Conservation (phyloP, 140 eudicot genomes). For the Flaveria floridana region DNA sequence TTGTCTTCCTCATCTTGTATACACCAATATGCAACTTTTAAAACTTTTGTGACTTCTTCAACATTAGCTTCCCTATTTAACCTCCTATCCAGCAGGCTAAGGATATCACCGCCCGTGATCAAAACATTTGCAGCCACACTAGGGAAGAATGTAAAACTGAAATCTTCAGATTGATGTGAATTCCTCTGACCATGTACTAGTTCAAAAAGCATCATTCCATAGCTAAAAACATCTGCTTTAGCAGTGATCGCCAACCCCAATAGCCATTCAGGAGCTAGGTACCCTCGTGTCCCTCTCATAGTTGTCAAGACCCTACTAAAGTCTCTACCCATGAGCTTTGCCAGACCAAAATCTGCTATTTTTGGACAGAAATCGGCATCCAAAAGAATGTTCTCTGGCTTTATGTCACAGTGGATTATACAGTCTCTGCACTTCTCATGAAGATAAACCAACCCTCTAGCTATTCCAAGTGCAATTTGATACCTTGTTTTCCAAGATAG, state of each 20-base stretch:
- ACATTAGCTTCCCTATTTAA: slow-evolving; percentile 38
- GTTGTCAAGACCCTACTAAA: slow-evolving; percentile 65
- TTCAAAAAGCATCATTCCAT: slow-evolving; percentile 37
- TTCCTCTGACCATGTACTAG: slow-evolving; percentile 51
- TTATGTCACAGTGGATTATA: slow-evolving; percentile 48
- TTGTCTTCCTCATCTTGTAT: slow-evolving; percentile 39
- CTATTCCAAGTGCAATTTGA: slow-evolving; percentile 11
- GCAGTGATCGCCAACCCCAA: slow-evolving; percentile 55
- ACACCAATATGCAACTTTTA: slow-evolving; percentile 47
- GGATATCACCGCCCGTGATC: slow-evolving; percentile 41
- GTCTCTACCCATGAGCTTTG: slow-evolving; percentile 61
- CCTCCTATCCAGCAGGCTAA: slow-evolving; percentile 40
- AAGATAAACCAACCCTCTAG: slow-evolving; percentile 27
- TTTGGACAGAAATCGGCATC: slow-evolving; percentile 44
- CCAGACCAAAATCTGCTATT: slow-evolving; percentile 64
- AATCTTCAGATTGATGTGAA: slow-evolving; percentile 31
- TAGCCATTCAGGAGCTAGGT: slow-evolving; percentile 72
- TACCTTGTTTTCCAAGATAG: neutral
- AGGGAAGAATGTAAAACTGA: slow-evolving; percentile 44
- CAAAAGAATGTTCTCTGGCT: slow-evolving; percentile 36
- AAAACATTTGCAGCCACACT: slow-evolving; percentile 37
- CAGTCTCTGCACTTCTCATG: slow-evolving; percentile 39
- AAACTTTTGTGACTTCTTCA: slow-evolving; percentile 39
- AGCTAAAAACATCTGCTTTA: slow-evolving; percentile 46
- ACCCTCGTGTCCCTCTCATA: slow-evolving; percentile 50